These are phyloP conservation scores for Ophiostoma sp. DNA, from an alignment of 2,329 filamentous ascomycete genomes.

Conservation along the genomic window DNA sequence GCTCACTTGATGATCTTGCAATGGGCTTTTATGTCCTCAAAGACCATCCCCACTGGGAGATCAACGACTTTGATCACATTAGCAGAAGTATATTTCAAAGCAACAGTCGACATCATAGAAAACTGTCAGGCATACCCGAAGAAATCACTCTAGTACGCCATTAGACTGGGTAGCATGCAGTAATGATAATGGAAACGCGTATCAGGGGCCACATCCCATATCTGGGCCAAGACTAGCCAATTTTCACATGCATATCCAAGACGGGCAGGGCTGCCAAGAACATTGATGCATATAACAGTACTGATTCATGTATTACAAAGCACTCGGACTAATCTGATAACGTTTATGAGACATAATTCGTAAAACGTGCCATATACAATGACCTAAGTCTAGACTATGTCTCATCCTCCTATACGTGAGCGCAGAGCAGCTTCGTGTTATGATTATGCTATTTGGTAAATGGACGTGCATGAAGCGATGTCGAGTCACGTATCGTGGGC, in stretches of 20 bases:
- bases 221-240: neutral
- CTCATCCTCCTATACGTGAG: neutral
- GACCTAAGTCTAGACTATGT: neutral
- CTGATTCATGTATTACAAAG: neutral
- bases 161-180: too few species aligned
- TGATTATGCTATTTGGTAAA: neutral
- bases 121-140: neutral
- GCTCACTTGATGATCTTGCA: neutral
- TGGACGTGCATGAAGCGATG: neutral
- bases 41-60: neutral
- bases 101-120: neutral
- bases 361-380: constrained; percentile 2
- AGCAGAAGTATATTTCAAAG: neutral
- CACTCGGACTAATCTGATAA: neutral
- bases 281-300: neutral
- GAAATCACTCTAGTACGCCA: too few species aligned
- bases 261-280: neutral
- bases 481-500: neutral
- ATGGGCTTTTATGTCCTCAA: neutral
- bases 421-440: neutral
- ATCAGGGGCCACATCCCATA: neutral
- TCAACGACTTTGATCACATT: neutral
- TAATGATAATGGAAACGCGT: too few species aligned
- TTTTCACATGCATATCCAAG: neutral
- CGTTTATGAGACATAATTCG: neutral